Evolutionary conservation across 495 filamentous ascomycete genomes (phyloP).

Genomic region (Penicillium ucsense): DNA sequence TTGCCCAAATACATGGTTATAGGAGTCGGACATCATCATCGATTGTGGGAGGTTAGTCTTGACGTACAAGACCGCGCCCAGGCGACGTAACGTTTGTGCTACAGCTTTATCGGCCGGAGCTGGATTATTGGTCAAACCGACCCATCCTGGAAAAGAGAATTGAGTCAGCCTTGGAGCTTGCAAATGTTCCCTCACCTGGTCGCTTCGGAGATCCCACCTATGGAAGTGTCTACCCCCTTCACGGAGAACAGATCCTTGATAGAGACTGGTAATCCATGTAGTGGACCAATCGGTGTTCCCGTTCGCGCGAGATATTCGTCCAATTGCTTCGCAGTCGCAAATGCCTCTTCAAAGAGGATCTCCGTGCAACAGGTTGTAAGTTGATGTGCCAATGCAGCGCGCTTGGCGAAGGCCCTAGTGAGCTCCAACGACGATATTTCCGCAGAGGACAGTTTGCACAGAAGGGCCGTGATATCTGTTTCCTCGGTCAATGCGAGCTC

Average conservation of each 20-base stretch:
- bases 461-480: constrained; percentile 29
- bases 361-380: constrained; percentile 55
- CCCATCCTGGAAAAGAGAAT: constrained; percentile 18
- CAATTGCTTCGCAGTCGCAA: constrained; percentile 28
- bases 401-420: constrained; percentile 48
- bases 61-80: constrained; percentile 47
- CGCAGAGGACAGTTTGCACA: constrained; percentile 33
- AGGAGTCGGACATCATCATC: constrained; percentile 50
- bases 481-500: constrained; percentile 45
- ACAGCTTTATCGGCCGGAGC: constrained; percentile 19
- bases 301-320: constrained; percentile 32
- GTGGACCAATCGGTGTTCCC: constrained; percentile 43
- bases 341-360: constrained; percentile 46
- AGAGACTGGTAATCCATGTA: constrained; percentile 60
- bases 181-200: too few species aligned
- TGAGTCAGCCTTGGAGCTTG: too few species aligned
- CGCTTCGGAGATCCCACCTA: constrained; percentile 16
- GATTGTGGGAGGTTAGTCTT: constrained; percentile 55
- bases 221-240: constrained; percentile 42
- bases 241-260: constrained; percentile 59
- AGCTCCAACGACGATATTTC: constrained; percentile 35
- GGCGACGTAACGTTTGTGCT: constrained; percentile 20
- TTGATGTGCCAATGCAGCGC: constrained; percentile 50
- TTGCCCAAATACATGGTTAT: constrained; percentile 35
- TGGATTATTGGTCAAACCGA: constrained; percentile 26